Evolutionary conservation across 352 stramenopile species (phyloP), one percentile per base, ranked within the genome.

Genomic region (Thalassiosira delicatula): DNA sequence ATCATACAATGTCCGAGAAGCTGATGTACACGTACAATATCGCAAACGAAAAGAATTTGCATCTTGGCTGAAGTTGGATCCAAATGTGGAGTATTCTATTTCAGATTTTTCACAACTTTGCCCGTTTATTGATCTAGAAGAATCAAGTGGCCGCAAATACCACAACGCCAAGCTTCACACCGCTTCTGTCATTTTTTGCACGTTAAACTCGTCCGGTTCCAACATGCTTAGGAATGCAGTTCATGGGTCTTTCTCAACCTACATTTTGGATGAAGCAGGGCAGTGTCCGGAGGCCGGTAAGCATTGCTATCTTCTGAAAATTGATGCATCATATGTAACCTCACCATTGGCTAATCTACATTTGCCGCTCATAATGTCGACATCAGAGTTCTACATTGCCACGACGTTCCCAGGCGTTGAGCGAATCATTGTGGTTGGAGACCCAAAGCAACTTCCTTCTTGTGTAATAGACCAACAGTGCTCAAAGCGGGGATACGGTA

Each of bases 401-500:
- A 76, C 68, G 12, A 81, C 71, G 17, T 82, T 81, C 73, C 78
- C 78, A 56, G 70, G 78, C 12, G 57, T 85, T 7, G 19, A 75
- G 25, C 62, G 71, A 56, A 84, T 89, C 40, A n/a, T n/a, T n/a
- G n/a, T 87, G 32, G 82, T 89, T 21, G 83, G 83, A 0, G 83
- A 89, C 73, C 83, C 83, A 1, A 67, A 33, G 60, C 83, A 89
- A 68, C 62, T 89, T 2, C 63, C 70, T 54, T 35, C 79, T 27
- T 87, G 79, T 32, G 83, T 89, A 46, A 42, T 87, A 37, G 30
- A 87, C 49, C n/a, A 14, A 17, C 46, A 70, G 32, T 84, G 80
- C 27, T 49, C 71, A 54, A 12, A 49, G 7, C 54, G 69, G 23
- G 72, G 71, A 8, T 88, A 70, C 49, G 82, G 82, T 27, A 62